These are phyloP conservation scores for Camptophora hylomeconis DNA, from an alignment of 2,329 filamentous ascomycete species.

Conservation along the genomic window DNA sequence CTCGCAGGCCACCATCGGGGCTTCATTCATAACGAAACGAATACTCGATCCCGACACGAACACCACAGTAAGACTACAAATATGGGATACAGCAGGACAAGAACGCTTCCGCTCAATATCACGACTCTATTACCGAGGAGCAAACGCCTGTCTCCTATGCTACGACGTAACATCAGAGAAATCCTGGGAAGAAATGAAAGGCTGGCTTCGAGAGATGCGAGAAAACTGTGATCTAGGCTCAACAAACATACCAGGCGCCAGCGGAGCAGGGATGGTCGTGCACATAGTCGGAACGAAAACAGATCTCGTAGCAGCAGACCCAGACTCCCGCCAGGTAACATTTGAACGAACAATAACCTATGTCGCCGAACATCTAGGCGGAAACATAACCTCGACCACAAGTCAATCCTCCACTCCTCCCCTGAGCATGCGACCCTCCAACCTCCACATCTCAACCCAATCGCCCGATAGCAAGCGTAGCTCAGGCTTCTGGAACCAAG, in stretches of 20 bases:
- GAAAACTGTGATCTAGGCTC: slow-evolving; percentile 50
- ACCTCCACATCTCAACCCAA: slow-evolving; percentile 15
- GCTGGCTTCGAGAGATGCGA: slow-evolving; percentile 76
- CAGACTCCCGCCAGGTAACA: slow-evolving; percentile 65
- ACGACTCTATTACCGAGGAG: slow-evolving; percentile 88
- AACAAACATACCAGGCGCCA: slow-evolving; percentile 11
- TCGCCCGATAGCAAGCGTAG: slow-evolving; percentile 33
- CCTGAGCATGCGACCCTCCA: slow-evolving; percentile 33
- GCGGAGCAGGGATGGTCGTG: slow-evolving; percentile 56
- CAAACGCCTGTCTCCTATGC: slow-evolving; percentile 85
- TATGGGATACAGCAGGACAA: slow-evolving; percentile 94
- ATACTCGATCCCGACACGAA: slow-evolving; percentile 74
- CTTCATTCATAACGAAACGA: slow-evolving; percentile 67
- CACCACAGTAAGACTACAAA: slow-evolving; percentile 78
- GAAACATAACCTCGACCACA: slow-evolving; percentile 38
- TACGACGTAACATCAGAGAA: slow-evolving; percentile 82
- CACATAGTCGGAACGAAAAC: slow-evolving; percentile 94
- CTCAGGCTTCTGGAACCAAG: slow-evolving; percentile 62
- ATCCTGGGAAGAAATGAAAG: slow-evolving; percentile 83
- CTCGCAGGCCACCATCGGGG: slow-evolving; percentile 55
- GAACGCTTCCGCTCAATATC: slow-evolving; percentile 93
- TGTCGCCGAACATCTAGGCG: slow-evolving; percentile 67
- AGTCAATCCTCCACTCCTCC: slow-evolving; percentile 54
- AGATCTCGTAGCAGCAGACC: slow-evolving; percentile 79
- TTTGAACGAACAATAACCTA: slow-evolving; percentile 95